Conservation (phyloP, 805 yeast species). For the Saturnispora sekii region DNA sequence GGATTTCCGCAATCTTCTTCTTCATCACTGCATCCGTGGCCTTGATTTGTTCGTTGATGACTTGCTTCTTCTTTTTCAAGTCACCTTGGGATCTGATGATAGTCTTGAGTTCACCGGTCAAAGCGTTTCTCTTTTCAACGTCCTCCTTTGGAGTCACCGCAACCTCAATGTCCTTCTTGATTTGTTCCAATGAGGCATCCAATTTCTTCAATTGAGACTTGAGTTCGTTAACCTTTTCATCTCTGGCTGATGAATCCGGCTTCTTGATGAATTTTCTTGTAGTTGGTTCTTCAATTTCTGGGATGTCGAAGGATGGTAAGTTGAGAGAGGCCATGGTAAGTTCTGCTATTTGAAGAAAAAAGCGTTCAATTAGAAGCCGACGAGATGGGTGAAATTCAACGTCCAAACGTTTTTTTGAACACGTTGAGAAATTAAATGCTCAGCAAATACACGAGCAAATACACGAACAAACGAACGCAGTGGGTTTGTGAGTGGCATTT, state of each 20-base stretch:
- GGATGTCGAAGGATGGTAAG: conserved; percentile 8
- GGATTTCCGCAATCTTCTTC: conserved; percentile 67
- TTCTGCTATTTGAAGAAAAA: not conserved
- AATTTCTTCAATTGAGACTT: conserved; percentile 54
- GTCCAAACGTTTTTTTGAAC: conserved; percentile 1
- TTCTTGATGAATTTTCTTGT: conserved; percentile 53
- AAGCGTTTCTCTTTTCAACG: conserved; percentile 41
- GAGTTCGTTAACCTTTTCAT: conserved; percentile 44
- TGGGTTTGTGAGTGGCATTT: too few relatives aligned
- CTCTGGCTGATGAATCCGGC: conserved; percentile 62
- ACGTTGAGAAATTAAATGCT: not conserved
- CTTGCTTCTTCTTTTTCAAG: conserved; percentile 26
- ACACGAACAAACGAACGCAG: too few relatives aligned
- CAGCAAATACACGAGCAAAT: too few relatives aligned
- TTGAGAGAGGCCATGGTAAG: conserved; percentile 6
- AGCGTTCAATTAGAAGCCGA: not conserved
- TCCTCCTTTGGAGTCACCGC: conserved; percentile 41
- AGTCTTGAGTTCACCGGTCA: conserved; percentile 37
- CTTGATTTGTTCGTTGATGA: conserved; percentile 54
- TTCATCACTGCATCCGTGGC: conserved; percentile 59
- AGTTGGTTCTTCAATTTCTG: conserved; percentile 19
- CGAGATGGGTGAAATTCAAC: conserved; percentile 3
- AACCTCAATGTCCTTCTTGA: conserved; percentile 46
- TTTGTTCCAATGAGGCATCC: conserved; percentile 42
- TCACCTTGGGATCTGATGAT: conserved; percentile 32